phyloP scores from a whole-genome alignment of 2,329 filamentous ascomycete species.

The Dactylellina haptotyla region DNA sequence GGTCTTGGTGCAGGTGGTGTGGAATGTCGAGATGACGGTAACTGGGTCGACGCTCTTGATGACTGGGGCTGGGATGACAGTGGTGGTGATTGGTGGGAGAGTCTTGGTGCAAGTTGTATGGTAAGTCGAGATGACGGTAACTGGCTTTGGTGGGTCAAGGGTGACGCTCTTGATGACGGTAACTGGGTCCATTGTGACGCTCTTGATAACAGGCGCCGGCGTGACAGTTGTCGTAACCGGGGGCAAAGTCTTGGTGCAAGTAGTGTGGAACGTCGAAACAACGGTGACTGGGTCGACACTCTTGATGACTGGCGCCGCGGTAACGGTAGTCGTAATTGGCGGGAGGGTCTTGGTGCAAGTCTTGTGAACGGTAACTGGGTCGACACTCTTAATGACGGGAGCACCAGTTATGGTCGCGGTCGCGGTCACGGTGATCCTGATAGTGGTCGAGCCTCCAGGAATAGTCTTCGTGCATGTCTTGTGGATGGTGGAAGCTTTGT shows the following conservation, averaged over 20 bases:
- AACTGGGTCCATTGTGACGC: not conserved
- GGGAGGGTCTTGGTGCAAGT: constrained; percentile 3
- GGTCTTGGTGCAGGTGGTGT: not conserved
- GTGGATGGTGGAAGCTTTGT: not conserved
- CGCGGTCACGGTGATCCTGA: too few species aligned
- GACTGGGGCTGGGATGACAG: too few species aligned
- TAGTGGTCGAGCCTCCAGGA: too few species aligned
- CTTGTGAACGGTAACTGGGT: not conserved
- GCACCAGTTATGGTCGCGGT: too few species aligned
- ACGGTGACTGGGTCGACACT: not conserved
- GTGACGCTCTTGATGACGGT: not conserved
- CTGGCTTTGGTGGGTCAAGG: not conserved
- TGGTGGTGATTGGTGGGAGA: too few species aligned
- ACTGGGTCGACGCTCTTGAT: too few species aligned
- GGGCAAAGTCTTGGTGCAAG: not conserved
- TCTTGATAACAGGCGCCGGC: too few species aligned
- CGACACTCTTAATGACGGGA: too few species aligned
- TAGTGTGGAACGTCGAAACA: not conserved
- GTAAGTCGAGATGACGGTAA: too few species aligned
- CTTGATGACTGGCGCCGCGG: not conserved
- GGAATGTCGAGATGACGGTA: not conserved
- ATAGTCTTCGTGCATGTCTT: not conserved
- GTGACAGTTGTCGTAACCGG: not conserved
- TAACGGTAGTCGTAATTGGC: not conserved
- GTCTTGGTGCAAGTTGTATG: too few species aligned